Percentiles rank a stretch among this genome's conserved stretches.
Conservation (phyloP, 2,329 filamentous ascomycete genomes). For the Aureobasidium mangrovei region DNA sequence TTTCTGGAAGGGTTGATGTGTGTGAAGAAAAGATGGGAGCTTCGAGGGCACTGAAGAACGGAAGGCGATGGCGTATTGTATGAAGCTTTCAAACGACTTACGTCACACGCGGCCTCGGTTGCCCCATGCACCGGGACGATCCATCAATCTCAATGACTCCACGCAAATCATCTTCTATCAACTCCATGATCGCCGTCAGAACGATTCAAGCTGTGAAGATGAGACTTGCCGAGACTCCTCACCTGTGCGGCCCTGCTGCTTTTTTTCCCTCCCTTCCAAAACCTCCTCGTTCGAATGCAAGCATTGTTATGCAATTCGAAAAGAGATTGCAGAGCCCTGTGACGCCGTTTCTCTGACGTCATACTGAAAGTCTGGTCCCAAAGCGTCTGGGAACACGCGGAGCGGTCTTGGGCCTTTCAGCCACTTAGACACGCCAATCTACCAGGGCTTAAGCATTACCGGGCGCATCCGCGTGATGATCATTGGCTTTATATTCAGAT, state of each 20-base stretch:
- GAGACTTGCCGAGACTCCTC: background rate
- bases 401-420: background rate
- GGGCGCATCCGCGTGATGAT: conserved; percentile 1
- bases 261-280: background rate
- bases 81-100: background rate
- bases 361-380: too few relatives aligned
- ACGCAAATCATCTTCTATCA: conserved; percentile 2
- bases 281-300: background rate
- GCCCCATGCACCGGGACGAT: conserved; percentile 1
- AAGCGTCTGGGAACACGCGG: background rate
- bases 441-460: background rate
- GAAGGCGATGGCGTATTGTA: conserved; percentile 3
- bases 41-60: background rate
- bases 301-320: background rate
- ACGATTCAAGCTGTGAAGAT: background rate
- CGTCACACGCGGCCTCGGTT: conserved; percentile 1
- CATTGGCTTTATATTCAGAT: conserved; percentile 10
- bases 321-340: conserved; percentile 2
- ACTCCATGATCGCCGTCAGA: background rate
- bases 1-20: background rate
- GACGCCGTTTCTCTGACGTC: too few relatives aligned
- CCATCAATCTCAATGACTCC: background rate
- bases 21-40: background rate
- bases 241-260: background rate
- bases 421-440: conserved; percentile 5